Evolutionary conservation across 2,329 filamentous ascomycete genomes (phyloP).

Genomic region (Exutisphaerella laricina): DNA sequence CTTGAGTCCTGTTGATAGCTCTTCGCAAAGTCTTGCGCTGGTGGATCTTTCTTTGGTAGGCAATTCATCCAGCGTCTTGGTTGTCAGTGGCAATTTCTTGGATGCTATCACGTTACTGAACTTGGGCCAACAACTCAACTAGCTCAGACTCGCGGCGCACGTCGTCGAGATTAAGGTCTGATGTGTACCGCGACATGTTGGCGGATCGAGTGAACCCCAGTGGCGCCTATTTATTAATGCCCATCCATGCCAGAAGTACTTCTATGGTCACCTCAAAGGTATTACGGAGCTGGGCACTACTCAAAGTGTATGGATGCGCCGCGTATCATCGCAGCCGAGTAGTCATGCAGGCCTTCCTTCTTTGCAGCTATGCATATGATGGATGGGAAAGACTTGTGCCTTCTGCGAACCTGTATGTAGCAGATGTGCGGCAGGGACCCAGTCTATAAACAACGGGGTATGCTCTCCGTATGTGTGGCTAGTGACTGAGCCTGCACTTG

Average conservation of each 20-base stretch:
- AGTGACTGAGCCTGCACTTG: too few relatives aligned
- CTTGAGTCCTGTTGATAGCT: slow-evolving; percentile 5
- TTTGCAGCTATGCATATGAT: slow-evolving; percentile 2
- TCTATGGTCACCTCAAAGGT: slow-evolving; percentile 15
- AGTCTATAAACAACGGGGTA: slow-evolving; percentile 12
- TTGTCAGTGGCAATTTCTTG: neutral
- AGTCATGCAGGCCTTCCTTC: slow-evolving; percentile 6
- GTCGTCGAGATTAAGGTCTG: too few relatives aligned
- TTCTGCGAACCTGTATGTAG: slow-evolving; percentile 10
- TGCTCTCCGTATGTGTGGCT: slow-evolving; percentile 8
- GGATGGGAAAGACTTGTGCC: slow-evolving; percentile 11
- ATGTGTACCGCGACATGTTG: slow-evolving; percentile 6
- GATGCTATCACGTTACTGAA: slow-evolving; percentile 1
- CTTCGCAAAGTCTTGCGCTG: slow-evolving; percentile 7
- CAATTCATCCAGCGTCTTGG: slow-evolving; percentile 1
- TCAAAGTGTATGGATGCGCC: slow-evolving; percentile 9
- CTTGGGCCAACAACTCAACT: neutral
- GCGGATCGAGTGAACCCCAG: neutral
- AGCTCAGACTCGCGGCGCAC: neutral
- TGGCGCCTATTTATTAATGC: slow-evolving; percentile 10
- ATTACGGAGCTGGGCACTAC: slow-evolving; percentile 1
- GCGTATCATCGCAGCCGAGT: slow-evolving; percentile 5
- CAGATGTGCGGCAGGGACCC: slow-evolving; percentile 7
- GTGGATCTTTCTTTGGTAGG: slow-evolving; percentile 1
- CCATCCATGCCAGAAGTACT: slow-evolving; percentile 15